Conservation (phyloP, 805 yeast species). For the Ogataea methylovora region DNA sequence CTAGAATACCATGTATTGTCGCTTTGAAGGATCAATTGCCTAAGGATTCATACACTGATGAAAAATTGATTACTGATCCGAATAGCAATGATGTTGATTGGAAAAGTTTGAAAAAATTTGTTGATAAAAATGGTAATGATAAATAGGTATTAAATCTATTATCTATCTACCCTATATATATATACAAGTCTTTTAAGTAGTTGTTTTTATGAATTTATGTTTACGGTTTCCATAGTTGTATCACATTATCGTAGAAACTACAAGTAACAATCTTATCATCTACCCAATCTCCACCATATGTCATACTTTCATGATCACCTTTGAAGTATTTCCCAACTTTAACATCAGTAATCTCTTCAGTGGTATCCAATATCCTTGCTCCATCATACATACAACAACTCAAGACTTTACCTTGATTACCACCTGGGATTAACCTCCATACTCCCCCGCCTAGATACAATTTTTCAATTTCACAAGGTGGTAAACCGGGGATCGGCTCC, state of each 20-base stretch:
- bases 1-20: constrained; percentile 57
- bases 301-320: constrained; percentile 82
- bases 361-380: constrained; percentile 55
- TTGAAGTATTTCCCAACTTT: constrained; percentile 39
- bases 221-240: constrained; percentile 59
- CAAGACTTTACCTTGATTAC: constrained; percentile 41
- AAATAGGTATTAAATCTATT: constrained; percentile 5
- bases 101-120: constrained; percentile 34
- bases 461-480: constrained; percentile 39
- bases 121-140: constrained; percentile 32
- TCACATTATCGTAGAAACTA: constrained; percentile 81
- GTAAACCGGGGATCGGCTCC: constrained; percentile 36
- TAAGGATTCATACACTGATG: constrained; percentile 28
- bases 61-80: constrained; percentile 20
- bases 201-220: constrained; percentile 4
- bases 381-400: constrained; percentile 97
- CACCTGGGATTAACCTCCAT: constrained; percentile 72
- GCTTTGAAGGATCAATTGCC: constrained; percentile 62
- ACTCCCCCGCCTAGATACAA: constrained; percentile 85
- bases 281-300: constrained; percentile 92
- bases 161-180: constrained; percentile 3
- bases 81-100: constrained; percentile 31
- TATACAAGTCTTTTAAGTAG: too few relatives aligned
- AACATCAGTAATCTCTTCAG: constrained; percentile 16
- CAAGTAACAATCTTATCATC: constrained; percentile 61